A percentile compares a stretch with the other conserved stretches of the same genome.
phyloP scores from a whole-genome alignment of 768 basidiomycete genomes.

The Amanita muscaria region DNA sequence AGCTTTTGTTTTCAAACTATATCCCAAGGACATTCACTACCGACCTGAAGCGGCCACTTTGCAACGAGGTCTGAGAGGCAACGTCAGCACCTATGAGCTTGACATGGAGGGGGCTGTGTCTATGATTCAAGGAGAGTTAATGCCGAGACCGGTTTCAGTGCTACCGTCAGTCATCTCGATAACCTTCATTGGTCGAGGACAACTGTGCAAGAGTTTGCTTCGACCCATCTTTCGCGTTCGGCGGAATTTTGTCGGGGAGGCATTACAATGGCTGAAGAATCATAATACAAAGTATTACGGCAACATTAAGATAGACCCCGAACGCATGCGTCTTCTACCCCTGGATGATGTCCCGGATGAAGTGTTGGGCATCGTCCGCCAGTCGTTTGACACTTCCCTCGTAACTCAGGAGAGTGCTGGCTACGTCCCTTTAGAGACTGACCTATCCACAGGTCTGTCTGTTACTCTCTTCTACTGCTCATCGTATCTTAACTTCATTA shows the following conservation, averaged over 20 bases:
- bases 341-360: conserved; percentile 26
- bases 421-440: conserved; percentile 16
- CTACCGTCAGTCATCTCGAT: too few species aligned
- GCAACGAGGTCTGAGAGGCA: not conserved
- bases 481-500: too few species aligned
- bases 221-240: conserved; percentile 15
- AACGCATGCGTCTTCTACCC: conserved; percentile 18
- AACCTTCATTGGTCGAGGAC: too few species aligned
- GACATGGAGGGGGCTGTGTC: too few species aligned
- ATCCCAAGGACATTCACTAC: conserved; percentile 23
- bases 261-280: conserved; percentile 27
- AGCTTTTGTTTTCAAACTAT: conserved; percentile 28
- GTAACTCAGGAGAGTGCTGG: conserved; percentile 15
- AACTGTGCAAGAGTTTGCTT: too few species aligned
- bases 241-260: conserved; percentile 17
- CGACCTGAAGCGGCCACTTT: conserved; percentile 24
- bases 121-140: too few species aligned
- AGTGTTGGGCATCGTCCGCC: conserved; percentile 13
- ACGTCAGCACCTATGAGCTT: too few species aligned
- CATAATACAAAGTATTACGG: conserved; percentile 26
- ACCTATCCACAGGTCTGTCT: too few species aligned
- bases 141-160: too few species aligned
- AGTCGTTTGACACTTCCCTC: conserved; percentile 12
- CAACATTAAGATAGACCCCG: conserved; percentile 18
- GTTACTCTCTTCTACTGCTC: too few species aligned